These are phyloP conservation scores for Trichophyton rubrum DNA, from an alignment of 2,329 filamentous ascomycete species.

Conservation along the genomic window DNA sequence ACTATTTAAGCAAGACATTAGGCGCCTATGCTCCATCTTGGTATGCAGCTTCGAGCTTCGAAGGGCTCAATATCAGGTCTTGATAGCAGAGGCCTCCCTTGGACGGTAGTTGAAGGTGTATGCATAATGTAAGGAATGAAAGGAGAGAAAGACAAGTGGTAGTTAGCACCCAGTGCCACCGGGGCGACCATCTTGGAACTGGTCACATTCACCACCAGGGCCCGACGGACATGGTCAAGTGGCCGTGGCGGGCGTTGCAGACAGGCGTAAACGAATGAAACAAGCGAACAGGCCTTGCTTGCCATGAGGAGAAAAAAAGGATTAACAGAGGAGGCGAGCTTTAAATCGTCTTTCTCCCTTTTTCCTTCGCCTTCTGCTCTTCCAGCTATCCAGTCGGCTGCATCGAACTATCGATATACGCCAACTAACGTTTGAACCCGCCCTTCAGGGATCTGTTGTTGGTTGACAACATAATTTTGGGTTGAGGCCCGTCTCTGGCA, in stretches of 20 bases:
- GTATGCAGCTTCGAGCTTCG: not conserved
- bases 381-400: not conserved
- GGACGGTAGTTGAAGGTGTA: not conserved
- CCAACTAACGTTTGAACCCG: slow-evolving; percentile 1
- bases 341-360: not conserved
- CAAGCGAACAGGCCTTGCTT: not conserved
- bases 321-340: not conserved
- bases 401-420: slow-evolving; percentile 2
- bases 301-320: not conserved
- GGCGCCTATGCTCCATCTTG: not conserved
- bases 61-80: not conserved
- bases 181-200: not conserved
- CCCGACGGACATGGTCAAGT: slow-evolving; percentile 1
- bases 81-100: not conserved
- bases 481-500: not conserved
- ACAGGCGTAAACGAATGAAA: not conserved
- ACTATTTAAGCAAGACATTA: not conserved
- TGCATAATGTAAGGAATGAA: not conserved
- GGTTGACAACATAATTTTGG: not conserved
- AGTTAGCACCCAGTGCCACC: not conserved
- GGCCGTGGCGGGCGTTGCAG: slow-evolving; percentile 1
- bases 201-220: slow-evolving; percentile 1
- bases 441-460: not conserved
- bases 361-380: not conserved
- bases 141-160: not conserved